Evolutionary conservation across 768 basidiomycete genomes (phyloP).

Genomic region (Hericium alpestre): DNA sequence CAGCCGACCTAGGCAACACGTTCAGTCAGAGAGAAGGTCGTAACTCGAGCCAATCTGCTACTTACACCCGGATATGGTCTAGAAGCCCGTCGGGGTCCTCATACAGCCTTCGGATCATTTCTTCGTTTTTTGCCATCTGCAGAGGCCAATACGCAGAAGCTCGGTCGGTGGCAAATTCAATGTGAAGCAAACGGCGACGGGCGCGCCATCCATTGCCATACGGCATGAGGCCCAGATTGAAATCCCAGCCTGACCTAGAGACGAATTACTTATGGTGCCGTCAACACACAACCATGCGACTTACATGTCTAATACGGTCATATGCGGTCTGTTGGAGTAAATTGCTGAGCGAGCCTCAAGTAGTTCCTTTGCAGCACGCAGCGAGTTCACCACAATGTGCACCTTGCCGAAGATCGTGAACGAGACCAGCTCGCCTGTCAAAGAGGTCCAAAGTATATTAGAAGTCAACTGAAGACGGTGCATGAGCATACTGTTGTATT

Average conservation of each 20-base stretch:
- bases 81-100: neutral
- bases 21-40: neutral
- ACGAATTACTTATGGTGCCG: neutral
- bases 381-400: no score
- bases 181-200: slow-evolving; percentile 11
- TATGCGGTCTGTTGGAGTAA: no score
- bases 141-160: neutral
- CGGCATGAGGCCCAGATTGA: slow-evolving; percentile 19
- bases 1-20: neutral
- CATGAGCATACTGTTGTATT: no score
- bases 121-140: neutral
- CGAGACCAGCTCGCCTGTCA: no score
- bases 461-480: no score
- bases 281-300: no score
- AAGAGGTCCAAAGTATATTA: no score
- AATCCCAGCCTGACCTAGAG: slow-evolving; percentile 24
- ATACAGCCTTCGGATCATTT: neutral
- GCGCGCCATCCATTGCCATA: slow-evolving; percentile 23
- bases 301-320: no score
- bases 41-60: neutral
- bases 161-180: neutral
- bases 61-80: neutral
- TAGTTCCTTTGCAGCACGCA: no score
- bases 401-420: no score
- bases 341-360: no score